phyloP scores from a whole-genome alignment of 768 basidiomycete species.

The Leucogyrophana mollusca region DNA sequence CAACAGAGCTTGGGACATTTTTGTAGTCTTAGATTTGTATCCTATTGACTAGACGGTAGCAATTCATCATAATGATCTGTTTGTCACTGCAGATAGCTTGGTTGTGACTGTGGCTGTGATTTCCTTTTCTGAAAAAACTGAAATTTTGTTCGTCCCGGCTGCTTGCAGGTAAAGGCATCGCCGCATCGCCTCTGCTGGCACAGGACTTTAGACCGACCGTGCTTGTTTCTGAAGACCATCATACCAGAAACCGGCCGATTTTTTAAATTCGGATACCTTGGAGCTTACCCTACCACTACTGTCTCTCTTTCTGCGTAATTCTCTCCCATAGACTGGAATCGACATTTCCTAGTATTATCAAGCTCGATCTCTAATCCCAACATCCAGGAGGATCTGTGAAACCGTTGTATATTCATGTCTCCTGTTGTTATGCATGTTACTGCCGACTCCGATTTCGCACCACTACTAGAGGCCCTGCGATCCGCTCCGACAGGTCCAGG shows the following conservation, averaged over 20 bases:
- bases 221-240: background rate
- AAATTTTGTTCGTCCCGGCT: background rate
- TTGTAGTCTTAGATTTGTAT: background rate
- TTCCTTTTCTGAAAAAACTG: too few relatives aligned
- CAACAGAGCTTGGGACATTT: background rate
- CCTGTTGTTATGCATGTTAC: constrained; percentile 50
- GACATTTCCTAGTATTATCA: constrained; percentile 8
- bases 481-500: constrained; percentile 65
- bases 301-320: constrained; percentile 2
- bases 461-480: constrained; percentile 45
- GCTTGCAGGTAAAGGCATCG: background rate
- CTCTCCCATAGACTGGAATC: constrained; percentile 17
- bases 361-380: constrained; percentile 11
- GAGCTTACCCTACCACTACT: constrained; percentile 3
- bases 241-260: constrained; percentile 2
- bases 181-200: background rate
- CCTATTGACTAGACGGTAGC: too few relatives aligned
- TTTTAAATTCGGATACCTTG: background rate
- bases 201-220: background rate
- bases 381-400: constrained; percentile 13
- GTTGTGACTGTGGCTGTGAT: background rate
- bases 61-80: too few relatives aligned
- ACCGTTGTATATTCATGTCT: constrained; percentile 40
- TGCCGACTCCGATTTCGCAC: constrained; percentile 41
- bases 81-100: too few relatives aligned